Evolutionary conservation across 768 basidiomycete genomes (phyloP).

Genomic region (Lentinula edodes): DNA sequence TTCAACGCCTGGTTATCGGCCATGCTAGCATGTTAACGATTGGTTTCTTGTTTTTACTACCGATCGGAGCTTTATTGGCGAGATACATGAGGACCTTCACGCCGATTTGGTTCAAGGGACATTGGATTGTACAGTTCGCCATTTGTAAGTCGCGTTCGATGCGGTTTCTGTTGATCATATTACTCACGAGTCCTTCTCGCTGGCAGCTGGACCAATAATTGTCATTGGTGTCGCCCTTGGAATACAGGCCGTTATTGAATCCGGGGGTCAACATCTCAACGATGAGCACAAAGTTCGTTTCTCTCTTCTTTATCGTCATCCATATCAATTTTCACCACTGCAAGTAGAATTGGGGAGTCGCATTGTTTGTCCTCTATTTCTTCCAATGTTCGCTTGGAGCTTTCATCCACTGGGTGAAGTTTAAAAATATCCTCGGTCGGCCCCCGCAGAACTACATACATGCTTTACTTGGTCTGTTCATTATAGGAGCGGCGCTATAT

Average conservation of each 20-base stretch:
- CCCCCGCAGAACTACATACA: slow-evolving; percentile 56
- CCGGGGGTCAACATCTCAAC: slow-evolving; percentile 32
- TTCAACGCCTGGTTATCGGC: slow-evolving; percentile 48
- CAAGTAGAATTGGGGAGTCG: slow-evolving; percentile 37
- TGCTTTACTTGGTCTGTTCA: slow-evolving; percentile 44
- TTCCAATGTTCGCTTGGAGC: slow-evolving; percentile 45
- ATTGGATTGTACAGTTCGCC: slow-evolving; percentile 44
- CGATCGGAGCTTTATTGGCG: slow-evolving; percentile 46
- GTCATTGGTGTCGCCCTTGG: slow-evolving; percentile 38
- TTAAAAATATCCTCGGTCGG: slow-evolving; percentile 25
- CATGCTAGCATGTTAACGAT: slow-evolving; percentile 46
- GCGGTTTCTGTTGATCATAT: not conserved
- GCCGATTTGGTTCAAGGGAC: slow-evolving; percentile 46
- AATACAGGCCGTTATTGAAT: slow-evolving; percentile 29
- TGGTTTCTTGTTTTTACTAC: slow-evolving; percentile 49
- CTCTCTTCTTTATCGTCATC: not conserved
- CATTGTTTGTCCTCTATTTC: slow-evolving; percentile 43
- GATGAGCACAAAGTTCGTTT: slow-evolving; percentile 41
- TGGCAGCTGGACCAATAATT: slow-evolving; percentile 37
- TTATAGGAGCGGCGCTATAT: slow-evolving; percentile 43
- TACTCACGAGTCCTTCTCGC: not conserved
- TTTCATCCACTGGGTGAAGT: slow-evolving; percentile 48
- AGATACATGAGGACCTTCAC: slow-evolving; percentile 46
- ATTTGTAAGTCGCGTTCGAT: slow-evolving; percentile 27
- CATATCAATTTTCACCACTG: not conserved